Conservation (phyloP, 2,329 filamentous ascomycete genomes). For the Clarireedia hainanense region DNA sequence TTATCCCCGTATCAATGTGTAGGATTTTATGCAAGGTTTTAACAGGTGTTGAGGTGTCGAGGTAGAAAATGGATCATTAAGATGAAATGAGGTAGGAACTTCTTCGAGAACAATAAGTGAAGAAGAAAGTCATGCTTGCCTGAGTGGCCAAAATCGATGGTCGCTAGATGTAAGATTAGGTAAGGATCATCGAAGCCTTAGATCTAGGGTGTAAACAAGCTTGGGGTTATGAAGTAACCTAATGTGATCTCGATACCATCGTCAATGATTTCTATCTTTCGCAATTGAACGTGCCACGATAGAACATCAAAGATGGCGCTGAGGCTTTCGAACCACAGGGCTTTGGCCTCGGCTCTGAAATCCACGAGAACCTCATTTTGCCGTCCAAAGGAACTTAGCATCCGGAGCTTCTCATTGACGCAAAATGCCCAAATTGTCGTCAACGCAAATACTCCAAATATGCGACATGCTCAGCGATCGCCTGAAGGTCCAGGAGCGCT, state of each 20-base stretch:
- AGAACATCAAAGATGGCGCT: slow-evolving; percentile 46
- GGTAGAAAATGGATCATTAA: slow-evolving; percentile 1
- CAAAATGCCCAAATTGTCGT: slow-evolving; percentile 34
- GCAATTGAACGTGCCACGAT: slow-evolving; percentile 29
- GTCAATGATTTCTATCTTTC: slow-evolving; percentile 8
- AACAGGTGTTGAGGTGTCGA: slow-evolving; percentile 1
- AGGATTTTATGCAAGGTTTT: slow-evolving; percentile 3
- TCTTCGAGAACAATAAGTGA: slow-evolving; percentile 3
- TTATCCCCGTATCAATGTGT: neutral
- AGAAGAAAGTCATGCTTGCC: slow-evolving; percentile 5
- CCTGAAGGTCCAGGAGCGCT: slow-evolving; percentile 46
- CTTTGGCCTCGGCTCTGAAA: slow-evolving; percentile 47
- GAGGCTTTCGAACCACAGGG: slow-evolving; percentile 49
- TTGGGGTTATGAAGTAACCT: neutral
- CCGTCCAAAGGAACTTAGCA: slow-evolving; percentile 18
- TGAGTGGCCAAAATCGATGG: neutral
- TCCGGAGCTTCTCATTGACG: slow-evolving; percentile 33
- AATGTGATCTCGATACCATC: slow-evolving; percentile 5
- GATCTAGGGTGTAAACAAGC: neutral
- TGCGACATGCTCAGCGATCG: slow-evolving; percentile 54
- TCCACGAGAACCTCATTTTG: slow-evolving; percentile 35
- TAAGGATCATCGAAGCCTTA: neutral
- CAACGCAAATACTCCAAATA: slow-evolving; percentile 52
- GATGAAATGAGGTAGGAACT: slow-evolving; percentile 4
- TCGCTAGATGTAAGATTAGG: slow-evolving; percentile 5